Evolutionary conservation across 805 yeast genomes (phyloP).

Genomic region (Metschnikowia dekortorum): DNA sequence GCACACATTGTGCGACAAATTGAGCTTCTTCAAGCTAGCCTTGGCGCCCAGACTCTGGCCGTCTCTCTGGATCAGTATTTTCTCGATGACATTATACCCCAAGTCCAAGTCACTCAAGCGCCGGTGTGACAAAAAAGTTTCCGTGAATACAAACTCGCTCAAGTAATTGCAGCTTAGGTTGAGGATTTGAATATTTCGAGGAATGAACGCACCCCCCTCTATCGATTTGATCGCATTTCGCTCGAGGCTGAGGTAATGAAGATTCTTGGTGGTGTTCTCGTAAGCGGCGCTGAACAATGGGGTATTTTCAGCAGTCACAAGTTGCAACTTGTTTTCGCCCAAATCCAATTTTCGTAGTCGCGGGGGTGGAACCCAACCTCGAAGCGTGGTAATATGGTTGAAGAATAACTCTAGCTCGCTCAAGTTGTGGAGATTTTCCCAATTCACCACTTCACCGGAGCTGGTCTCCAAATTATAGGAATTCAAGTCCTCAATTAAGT

Average conservation of each 20-base stretch:
- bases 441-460: constrained; percentile 10
- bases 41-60: background rate
- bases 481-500: constrained; percentile 19
- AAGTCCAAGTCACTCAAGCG: constrained; percentile 14
- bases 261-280: constrained; percentile 1
- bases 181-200: constrained; percentile 10
- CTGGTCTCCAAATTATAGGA: constrained; percentile 15
- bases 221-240: constrained; percentile 15
- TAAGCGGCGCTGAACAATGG: constrained; percentile 9
- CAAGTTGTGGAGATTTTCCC: constrained; percentile 24
- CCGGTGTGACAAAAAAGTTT: constrained; percentile 8
- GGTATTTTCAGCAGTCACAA: constrained; percentile 9
- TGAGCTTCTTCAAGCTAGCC: constrained; percentile 14
- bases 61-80: constrained; percentile 5
- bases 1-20: constrained; percentile 19
- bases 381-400: constrained; percentile 19
- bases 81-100: constrained; percentile 6
- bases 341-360: constrained; percentile 9
- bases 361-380: constrained; percentile 19
- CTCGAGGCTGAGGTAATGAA: constrained; percentile 12
- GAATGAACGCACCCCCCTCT: constrained; percentile 11
- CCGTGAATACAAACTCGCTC: constrained; percentile 12
- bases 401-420: constrained; percentile 19
- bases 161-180: constrained; percentile 19
- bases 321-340: constrained; percentile 13